Base-by-base conservation (phyloP, 805 yeast genomes). In the Yarrowia yakushimensis region DNA sequence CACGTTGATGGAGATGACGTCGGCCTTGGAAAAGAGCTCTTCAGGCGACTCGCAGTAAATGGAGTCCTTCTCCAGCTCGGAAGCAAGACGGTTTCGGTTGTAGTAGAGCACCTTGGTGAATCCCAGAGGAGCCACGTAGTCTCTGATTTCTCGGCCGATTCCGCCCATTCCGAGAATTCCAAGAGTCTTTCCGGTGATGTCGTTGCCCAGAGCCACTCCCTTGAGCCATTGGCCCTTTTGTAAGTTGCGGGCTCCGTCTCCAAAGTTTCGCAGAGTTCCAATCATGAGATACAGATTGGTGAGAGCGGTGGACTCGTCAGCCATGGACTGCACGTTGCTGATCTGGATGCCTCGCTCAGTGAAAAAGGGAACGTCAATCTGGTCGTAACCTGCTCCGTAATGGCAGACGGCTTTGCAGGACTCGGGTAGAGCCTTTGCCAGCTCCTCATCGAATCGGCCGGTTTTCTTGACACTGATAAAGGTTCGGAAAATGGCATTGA, bases 91-190 rank as follows among this genome's bases (percentile, higher is more conserved):
- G 37, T 70, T 69, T 48, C 87, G 76, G 73, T 83, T 84, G 72
- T 82, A 74, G 73, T 84, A 84, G 57, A 80, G 69, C 66, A 82
- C 75, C 69, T 78, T 77, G 50, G 71, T 77, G 68, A 82, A 81
- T 3, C 82, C 82, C 68, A 84, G 79, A 2, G 80, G 82, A 61
- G 65, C 64, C 63, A 78, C 75, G 66, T 85, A 77, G 69, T 81
- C 82, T 34, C 84, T 78, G 63, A 83, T 77, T 11, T 82, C 79
- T 28, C 82, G 76, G 57, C 87, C 88, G 70, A 84, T 82, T 8
- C 86, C 86, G 7, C 88, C 88, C 79, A 84, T 76, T 2, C 88
- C 88, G 37, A 83, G 73, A 61, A 84, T 82, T 4, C 87, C 88
- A 18, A 84, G 77, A 5, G 77, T 76, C 67, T 78, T 78, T 28